A percentile compares a stretch with the other conserved stretches of the same genome.
These are phyloP conservation scores for Pholiota adiposa DNA, from an alignment of 1,284 basidiomycete genomes.

Conservation along the genomic window DNA sequence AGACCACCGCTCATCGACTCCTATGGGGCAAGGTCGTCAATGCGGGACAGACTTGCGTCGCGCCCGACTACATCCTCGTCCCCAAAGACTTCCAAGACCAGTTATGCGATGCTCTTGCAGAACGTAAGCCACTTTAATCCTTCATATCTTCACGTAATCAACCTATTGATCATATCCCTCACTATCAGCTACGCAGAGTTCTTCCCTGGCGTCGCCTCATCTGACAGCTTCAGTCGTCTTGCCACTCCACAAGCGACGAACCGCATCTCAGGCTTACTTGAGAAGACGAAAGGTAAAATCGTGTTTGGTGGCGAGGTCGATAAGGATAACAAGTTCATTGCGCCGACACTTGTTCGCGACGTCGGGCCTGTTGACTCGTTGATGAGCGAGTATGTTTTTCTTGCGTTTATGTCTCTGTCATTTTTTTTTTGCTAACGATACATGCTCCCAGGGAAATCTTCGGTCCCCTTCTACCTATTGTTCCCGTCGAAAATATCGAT, in stretches of 20 bases:
- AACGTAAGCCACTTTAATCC: conserved; percentile 45
- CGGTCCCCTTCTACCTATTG: conserved; percentile 78
- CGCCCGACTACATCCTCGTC: conserved; percentile 86
- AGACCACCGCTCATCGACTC: conserved; percentile 62
- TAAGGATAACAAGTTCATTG: conserved; percentile 59
- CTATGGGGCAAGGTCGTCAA: conserved; percentile 85
- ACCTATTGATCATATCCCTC: not conserved
- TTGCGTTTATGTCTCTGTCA: not conserved
- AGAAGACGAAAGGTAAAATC: conserved; percentile 72
- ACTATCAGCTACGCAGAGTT: conserved; percentile 47
- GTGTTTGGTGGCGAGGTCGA: conserved; percentile 75
- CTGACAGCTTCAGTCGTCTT: conserved; percentile 32
- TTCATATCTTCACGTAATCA: not conserved
- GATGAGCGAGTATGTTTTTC: conserved; percentile 69
- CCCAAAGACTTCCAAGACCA: conserved; percentile 64
- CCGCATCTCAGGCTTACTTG: conserved; percentile 67
- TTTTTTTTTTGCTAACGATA: not conserved
- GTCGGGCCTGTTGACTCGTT: conserved; percentile 69
- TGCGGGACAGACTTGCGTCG: conserved; percentile 73
- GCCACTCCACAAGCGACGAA: conserved; percentile 46
- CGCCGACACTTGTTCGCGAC: conserved; percentile 71
- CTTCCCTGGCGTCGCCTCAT: conserved; percentile 39
- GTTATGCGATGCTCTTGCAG: conserved; percentile 64
- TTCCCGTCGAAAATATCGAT: conserved; percentile 77
- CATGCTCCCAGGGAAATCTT: conserved; percentile 66